Evolutionary conservation across 371 early-diverging fungal species (phyloP).

Genomic region (Mortierella sp.): DNA sequence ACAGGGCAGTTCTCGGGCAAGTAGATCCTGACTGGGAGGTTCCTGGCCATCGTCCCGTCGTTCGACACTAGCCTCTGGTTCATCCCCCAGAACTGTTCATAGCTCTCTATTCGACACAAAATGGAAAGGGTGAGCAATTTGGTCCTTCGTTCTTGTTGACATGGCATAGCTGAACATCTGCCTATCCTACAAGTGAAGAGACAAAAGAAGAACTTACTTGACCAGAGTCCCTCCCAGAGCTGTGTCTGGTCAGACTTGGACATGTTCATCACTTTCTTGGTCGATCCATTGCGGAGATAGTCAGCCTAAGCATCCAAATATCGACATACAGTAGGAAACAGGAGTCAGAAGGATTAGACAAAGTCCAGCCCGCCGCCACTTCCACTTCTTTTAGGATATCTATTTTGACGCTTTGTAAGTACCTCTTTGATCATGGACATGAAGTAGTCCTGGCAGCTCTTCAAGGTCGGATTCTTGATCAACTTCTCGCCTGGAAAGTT

Average conservation of each 20-base stretch:
- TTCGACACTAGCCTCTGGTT: constrained; percentile 68
- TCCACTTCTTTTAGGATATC: not conserved
- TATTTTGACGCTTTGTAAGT: not conserved
- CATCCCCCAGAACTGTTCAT: constrained; percentile 73
- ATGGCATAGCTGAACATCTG: not conserved
- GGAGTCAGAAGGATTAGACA: not conserved
- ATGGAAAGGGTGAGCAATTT: not conserved
- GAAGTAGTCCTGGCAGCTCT: constrained; percentile 73
- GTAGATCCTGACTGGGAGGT: constrained; percentile 71
- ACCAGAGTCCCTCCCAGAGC: constrained; percentile 74
- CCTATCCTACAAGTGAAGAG: not conserved
- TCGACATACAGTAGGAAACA: not conserved
- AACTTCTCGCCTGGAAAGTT: constrained; percentile 71
- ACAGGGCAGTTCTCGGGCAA: constrained; percentile 70
- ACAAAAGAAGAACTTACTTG: constrained; percentile 58
- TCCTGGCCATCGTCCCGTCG: constrained; percentile 57
- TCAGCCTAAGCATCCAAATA: constrained; percentile 67
- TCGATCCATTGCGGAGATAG: constrained; percentile 76
- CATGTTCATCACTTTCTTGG: constrained; percentile 81
- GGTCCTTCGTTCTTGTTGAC: not conserved
- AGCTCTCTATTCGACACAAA: constrained; percentile 57
- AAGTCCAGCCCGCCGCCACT: not conserved
- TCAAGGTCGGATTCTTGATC: constrained; percentile 61
- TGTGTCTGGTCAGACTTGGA: constrained; percentile 77
- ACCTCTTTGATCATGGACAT: constrained; percentile 87